Evolutionary conservation across 2,329 filamentous ascomycete species (phyloP).

Genomic region (Blastomyces percursus): DNA sequence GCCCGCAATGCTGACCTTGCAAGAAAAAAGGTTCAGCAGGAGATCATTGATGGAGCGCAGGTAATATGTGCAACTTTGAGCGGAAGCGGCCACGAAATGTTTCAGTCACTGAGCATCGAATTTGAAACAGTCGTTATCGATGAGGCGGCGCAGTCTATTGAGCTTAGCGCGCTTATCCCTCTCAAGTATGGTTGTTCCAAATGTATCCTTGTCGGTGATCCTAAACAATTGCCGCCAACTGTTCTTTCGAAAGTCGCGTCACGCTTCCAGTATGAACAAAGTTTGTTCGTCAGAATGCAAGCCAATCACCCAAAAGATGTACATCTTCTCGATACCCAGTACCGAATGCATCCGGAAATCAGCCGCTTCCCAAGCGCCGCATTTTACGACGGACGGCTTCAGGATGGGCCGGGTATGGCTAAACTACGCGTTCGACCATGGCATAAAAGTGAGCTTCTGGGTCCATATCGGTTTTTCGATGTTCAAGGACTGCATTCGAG

Average conservation of each 20-base stretch:
- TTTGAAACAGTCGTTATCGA: slow-evolving; percentile 99
- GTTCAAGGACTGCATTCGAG: slow-evolving; percentile 77
- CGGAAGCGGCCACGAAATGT: slow-evolving; percentile 94
- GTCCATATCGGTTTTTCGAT: slow-evolving; percentile 95
- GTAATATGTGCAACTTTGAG: slow-evolving; percentile 92
- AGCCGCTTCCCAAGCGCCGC: slow-evolving; percentile 78
- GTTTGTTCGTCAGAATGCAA: slow-evolving; percentile 97
- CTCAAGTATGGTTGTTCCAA: slow-evolving; percentile 96
- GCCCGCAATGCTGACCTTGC: slow-evolving; percentile 78
- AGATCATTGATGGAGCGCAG: slow-evolving; percentile 81
- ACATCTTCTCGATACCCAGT: slow-evolving; percentile 92
- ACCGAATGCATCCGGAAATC: slow-evolving; percentile 98
- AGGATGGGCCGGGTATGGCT: slow-evolving; percentile 78
- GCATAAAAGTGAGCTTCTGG: slow-evolving; percentile 71
- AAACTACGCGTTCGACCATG: slow-evolving; percentile 65
- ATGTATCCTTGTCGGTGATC: slow-evolving; percentile 94
- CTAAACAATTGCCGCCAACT: slow-evolving; percentile 91
- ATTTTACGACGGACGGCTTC: slow-evolving; percentile 81
- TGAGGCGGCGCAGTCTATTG: slow-evolving; percentile 95
- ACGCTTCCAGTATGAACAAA: slow-evolving; percentile 91
- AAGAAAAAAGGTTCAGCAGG: slow-evolving; percentile 73
- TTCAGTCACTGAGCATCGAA: slow-evolving; percentile 84
- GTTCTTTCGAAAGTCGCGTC: slow-evolving; percentile 90
- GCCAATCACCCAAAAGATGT: slow-evolving; percentile 78
- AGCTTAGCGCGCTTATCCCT: slow-evolving; percentile 89